Conservation (phyloP, 768 basidiomycete genomes). For the Leccinellum albellum region DNA sequence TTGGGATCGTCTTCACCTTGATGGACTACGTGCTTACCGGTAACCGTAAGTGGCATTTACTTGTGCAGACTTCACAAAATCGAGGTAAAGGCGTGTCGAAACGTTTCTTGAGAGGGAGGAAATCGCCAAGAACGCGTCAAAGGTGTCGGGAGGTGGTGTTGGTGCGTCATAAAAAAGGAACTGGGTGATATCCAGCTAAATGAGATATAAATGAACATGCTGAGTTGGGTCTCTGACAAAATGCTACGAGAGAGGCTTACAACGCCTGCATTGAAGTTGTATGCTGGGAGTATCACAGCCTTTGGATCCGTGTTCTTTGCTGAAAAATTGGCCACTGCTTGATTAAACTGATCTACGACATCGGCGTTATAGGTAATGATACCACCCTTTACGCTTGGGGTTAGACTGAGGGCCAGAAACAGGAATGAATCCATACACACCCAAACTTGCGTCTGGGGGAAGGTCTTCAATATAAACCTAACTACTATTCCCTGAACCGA, state of each 20-base stretch:
- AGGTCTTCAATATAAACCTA: not conserved
- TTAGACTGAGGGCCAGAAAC: not conserved
- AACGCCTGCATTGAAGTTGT: not conserved
- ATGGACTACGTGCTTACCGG: not conserved
- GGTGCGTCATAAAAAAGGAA: not conserved
- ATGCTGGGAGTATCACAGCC: not conserved
- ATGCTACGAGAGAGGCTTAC: not conserved
- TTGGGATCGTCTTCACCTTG: not conserved
- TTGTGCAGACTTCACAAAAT: constrained; percentile 3
- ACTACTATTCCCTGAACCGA: not conserved
- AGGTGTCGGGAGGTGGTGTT: not conserved
- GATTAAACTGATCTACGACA: constrained; percentile 1
- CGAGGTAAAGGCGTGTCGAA: constrained; percentile 3
- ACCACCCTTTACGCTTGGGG: constrained; percentile 40
- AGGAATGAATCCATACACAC: not conserved
- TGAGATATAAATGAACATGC: not conserved
- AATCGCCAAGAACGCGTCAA: not conserved
- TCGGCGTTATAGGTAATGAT: constrained; percentile 29
- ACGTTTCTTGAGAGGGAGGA: not conserved
- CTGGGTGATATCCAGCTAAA: not conserved
- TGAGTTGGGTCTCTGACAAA: not conserved
- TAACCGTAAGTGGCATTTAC: not conserved
- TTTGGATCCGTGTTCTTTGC: constrained; percentile 12
- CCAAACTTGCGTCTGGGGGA: not conserved
- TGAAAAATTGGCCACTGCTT: constrained; percentile 11